Evolutionary conservation across 1,284 basidiomycete species (phyloP).

Genomic region (Apiotrichum mycotoxinovorans): DNA sequence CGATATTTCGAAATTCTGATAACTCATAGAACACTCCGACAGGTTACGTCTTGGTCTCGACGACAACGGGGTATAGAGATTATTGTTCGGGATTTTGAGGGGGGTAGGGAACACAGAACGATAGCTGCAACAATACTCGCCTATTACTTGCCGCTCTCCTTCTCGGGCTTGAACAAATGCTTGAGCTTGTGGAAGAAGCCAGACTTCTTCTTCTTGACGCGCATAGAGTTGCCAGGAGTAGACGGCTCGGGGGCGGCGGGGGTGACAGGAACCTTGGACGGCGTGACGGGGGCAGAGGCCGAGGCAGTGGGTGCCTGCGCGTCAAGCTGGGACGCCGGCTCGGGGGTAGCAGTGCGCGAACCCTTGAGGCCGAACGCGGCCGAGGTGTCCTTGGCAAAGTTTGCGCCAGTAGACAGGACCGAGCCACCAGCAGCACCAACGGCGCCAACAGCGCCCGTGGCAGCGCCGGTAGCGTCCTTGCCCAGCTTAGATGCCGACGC

Average conservation of each 20-base stretch:
- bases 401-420: neutral
- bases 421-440: neutral
- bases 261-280: neutral
- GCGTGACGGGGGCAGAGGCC: conserved; percentile 11
- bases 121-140: too few relatives aligned
- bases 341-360: neutral
- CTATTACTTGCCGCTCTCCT: neutral
- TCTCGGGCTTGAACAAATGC: conserved; percentile 7
- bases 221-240: neutral
- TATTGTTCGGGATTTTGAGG: neutral
- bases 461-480: neutral
- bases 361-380: conserved; percentile 1
- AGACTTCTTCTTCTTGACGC: conserved; percentile 26
- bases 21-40: too few relatives aligned
- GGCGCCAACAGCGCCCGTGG: neutral
- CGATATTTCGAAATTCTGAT: neutral
- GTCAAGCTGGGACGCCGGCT: neutral
- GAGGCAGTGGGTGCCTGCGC: neutral
- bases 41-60: too few relatives aligned
- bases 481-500: neutral
- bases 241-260: neutral
- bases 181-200: conserved; percentile 30
- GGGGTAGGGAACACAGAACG: neutral
- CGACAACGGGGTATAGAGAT: neutral
- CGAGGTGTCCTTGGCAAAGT: conserved; percentile 7